These are phyloP conservation scores for Aschersonia sp. DNA, from an alignment of 2,329 filamentous ascomycete genomes.

Conservation along the genomic window DNA sequence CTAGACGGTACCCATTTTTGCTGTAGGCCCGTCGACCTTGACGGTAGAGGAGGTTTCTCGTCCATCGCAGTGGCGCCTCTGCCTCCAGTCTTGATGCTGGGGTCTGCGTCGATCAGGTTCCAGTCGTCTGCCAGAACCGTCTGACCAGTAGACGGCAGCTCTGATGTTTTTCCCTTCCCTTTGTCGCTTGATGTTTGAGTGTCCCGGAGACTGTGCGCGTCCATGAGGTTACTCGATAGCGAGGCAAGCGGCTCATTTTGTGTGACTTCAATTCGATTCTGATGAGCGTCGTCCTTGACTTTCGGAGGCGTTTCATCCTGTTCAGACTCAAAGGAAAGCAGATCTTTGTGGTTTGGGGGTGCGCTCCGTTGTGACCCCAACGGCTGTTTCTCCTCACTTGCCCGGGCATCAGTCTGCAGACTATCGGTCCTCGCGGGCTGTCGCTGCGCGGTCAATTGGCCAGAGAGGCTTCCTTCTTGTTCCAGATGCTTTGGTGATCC, in stretches of 20 bases:
- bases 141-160: background rate
- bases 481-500: background rate
- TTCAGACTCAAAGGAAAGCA: background rate
- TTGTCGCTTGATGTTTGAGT: background rate
- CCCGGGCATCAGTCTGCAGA: background rate
- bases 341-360: background rate
- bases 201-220: background rate
- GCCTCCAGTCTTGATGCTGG: background rate
- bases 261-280: background rate
- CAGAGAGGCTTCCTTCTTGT: background rate
- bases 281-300: background rate
- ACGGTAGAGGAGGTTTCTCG: conserved; percentile 22
- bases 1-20: conserved; percentile 24
- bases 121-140: background rate
- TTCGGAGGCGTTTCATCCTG: background rate
- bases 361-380: background rate
- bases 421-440: background rate
- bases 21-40: conserved; percentile 15
- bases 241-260: background rate
- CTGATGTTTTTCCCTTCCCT: background rate
- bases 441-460: background rate
- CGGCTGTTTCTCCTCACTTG: background rate
- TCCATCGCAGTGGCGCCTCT: conserved; percentile 1
- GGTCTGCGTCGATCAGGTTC: background rate
- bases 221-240: background rate